Base-by-base conservation (phyloP, 2,329 filamentous ascomycete species). In the Coleophoma crateriformis region DNA sequence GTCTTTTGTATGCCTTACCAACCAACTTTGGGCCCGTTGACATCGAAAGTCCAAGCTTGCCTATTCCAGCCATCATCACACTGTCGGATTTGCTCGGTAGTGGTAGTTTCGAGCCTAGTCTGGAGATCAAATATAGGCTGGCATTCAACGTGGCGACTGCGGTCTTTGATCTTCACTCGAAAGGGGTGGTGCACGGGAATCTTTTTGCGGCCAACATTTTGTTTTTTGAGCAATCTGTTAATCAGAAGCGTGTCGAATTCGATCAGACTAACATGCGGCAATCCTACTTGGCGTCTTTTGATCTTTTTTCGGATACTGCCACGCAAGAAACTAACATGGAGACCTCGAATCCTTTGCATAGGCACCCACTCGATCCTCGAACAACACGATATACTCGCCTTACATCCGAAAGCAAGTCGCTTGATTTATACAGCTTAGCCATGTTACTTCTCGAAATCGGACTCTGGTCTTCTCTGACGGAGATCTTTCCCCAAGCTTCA, bases 91-190 rank as follows among this genome's bases (percentile, higher is more conserved):
- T 85, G 11, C 70, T 85, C 0, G 59, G 57, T 67, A 60, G 57
- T 14, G 71, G 75, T 1, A 72, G 73, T 46, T 77, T 76, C 34
- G 81, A 86, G 59, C 86, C 85, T 0, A 78, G 79, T 34, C 71
- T 91, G 0, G 88, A 92, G 67, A 83, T 85, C 50, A 88, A 88
- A 59, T 91, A 90, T 60, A 78, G 84, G 13, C 73, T 92, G 46
- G 87, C 87, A 3, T 77, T 86, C 47, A 88, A 88, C 55, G 72
- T 91, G 3, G 80, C 81, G 33, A 84, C 84, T 55, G 87, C 86
- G 3, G 76, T 91, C 33, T 88, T 87, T 60, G 84, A 87, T 55
- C 73, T 91, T 64, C 87, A 91, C 61, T 76, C 78, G 2, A 76
- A 84, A 38, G 80, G 82, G 13, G 79, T 90, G 47, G 78, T 77